Conservation (phyloP, 129 eudicot genomes). For the Silybum marianum region DNA sequence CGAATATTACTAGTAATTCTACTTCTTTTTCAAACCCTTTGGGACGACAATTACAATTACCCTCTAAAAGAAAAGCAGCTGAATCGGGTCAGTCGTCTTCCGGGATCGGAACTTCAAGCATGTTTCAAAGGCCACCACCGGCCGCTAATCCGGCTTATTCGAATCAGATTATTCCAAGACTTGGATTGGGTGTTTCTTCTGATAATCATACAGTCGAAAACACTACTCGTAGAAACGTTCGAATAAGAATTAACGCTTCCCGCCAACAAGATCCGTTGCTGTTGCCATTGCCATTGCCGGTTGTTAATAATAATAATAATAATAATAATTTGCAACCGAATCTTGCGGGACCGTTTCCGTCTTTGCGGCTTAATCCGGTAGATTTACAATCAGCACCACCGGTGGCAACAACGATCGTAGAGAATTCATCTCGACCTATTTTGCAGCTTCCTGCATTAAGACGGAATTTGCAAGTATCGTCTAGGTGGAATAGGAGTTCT, state of each 20-base stretch:
- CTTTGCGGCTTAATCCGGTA: constrained; percentile 43
- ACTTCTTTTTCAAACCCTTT: constrained; percentile 57
- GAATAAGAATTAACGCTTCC: constrained; percentile 57
- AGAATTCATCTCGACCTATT: constrained; percentile 37
- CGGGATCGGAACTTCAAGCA: too few relatives aligned
- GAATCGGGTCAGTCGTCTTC: constrained; percentile 90
- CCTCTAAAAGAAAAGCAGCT: constrained; percentile 73
- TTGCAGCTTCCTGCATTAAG: constrained; percentile 47
- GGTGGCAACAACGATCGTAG: not conserved
- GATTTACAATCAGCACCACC: constrained; percentile 42
- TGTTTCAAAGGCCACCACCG: too few relatives aligned
- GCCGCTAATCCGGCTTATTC: constrained; percentile 6
- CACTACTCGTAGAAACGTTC: constrained; percentile 60
- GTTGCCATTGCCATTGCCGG: constrained; percentile 25
- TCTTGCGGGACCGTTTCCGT: constrained; percentile 36
- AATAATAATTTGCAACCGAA: constrained; percentile 28
- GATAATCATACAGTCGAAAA: constrained; percentile 44
- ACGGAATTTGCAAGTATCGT: constrained; percentile 39
- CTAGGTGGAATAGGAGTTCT: constrained; percentile 67
- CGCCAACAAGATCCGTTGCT: constrained; percentile 50
- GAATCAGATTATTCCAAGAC: constrained; percentile 53
- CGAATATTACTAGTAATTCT: constrained; percentile 32
- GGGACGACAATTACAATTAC: constrained; percentile 34
- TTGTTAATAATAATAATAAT: constrained; percentile 7
- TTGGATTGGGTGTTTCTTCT: constrained; percentile 46